Percentiles rank a stretch among this genome's conserved stretches.
These are phyloP conservation scores for Neurospora hispaniola DNA, from an alignment of 495 filamentous ascomycete genomes.

Conservation along the genomic window DNA sequence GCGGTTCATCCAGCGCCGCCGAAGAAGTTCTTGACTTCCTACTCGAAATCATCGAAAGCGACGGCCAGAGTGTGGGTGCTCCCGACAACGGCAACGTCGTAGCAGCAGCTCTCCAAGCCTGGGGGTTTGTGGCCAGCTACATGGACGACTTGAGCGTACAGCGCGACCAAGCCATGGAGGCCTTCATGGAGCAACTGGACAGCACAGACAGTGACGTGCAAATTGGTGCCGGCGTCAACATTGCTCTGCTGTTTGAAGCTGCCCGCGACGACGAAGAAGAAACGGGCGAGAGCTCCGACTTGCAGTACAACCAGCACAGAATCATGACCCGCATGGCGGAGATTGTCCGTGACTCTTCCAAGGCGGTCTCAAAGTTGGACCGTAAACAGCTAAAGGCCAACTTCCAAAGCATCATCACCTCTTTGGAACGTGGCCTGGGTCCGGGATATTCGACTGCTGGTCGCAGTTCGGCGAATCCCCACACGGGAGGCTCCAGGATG, in stretches of 20 bases:
- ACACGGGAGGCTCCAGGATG: constrained; percentile 40
- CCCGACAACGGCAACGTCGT: constrained; percentile 68
- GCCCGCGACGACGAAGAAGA: constrained; percentile 58
- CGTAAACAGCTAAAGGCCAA: constrained; percentile 65
- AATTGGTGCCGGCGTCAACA: constrained; percentile 78
- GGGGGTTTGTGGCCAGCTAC: constrained; percentile 78
- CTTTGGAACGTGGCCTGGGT: constrained; percentile 55
- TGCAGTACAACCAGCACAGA: constrained; percentile 42
- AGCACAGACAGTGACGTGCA: constrained; percentile 68
- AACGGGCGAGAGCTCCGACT: constrained; percentile 37
- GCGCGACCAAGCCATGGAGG: constrained; percentile 67
- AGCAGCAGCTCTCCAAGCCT: constrained; percentile 71
- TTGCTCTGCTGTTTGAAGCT: constrained; percentile 81
- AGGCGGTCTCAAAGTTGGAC: constrained; percentile 67
- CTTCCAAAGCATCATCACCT: constrained; percentile 76
- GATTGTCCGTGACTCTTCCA: constrained; percentile 50
- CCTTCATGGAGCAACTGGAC: constrained; percentile 82
- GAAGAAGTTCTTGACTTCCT: constrained; percentile 74
- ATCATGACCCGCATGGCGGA: constrained; percentile 45
- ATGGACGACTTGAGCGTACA: constrained; percentile 69
- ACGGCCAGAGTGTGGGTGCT: constrained; percentile 67
- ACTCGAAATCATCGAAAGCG: constrained; percentile 75
- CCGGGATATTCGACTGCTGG: constrained; percentile 37
- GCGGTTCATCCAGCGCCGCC: constrained; percentile 58
- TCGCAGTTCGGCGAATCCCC: constrained; percentile 27